These are phyloP conservation scores for Parietaria judaica DNA, from an alignment of 306 rosid genomes.

Conservation along the genomic window DNA sequence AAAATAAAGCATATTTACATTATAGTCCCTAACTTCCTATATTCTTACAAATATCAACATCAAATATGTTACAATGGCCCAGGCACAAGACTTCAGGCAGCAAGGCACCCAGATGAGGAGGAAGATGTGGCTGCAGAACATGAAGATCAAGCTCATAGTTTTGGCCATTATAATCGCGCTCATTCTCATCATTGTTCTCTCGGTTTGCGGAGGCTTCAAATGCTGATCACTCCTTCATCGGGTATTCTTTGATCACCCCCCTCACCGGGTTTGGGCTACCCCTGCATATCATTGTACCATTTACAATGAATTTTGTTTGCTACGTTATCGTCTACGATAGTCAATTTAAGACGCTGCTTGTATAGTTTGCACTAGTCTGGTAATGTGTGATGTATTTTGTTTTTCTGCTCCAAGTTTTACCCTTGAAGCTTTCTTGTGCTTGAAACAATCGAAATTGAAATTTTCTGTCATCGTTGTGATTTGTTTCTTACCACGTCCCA, in stretches of 20 bases:
- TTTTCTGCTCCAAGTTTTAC: conserved; percentile 9
- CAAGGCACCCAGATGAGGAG: conserved; percentile 91
- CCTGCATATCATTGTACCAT: conserved; percentile 4
- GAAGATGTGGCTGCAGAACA: conserved; percentile 91
- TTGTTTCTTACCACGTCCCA: background rate
- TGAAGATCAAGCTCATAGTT: conserved; percentile 83
- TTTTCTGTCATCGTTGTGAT: background rate
- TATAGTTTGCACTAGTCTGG: conserved; percentile 37
- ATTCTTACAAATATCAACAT: conserved; percentile 1
- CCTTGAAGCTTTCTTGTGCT: conserved; percentile 3
- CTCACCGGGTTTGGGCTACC: conserved; percentile 6
- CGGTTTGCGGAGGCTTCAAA: conserved; percentile 61
- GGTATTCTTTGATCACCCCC: conserved; percentile 6
- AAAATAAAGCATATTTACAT: no score
- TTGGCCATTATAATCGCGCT: conserved; percentile 60
- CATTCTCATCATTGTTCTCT: conserved; percentile 69
- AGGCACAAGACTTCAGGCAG: conserved; percentile 92
- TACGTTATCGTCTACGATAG: conserved; percentile 13
- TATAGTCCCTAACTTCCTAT: background rate
- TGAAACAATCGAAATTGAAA: conserved; percentile 3
- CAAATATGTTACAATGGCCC: background rate
- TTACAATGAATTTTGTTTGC: conserved; percentile 23
- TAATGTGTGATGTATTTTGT: conserved; percentile 14
- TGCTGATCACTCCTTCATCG: conserved; percentile 37
- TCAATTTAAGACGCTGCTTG: conserved; percentile 35